Evolutionary conservation across 768 basidiomycete genomes (phyloP).

Genomic region (Boletus fagicola): DNA sequence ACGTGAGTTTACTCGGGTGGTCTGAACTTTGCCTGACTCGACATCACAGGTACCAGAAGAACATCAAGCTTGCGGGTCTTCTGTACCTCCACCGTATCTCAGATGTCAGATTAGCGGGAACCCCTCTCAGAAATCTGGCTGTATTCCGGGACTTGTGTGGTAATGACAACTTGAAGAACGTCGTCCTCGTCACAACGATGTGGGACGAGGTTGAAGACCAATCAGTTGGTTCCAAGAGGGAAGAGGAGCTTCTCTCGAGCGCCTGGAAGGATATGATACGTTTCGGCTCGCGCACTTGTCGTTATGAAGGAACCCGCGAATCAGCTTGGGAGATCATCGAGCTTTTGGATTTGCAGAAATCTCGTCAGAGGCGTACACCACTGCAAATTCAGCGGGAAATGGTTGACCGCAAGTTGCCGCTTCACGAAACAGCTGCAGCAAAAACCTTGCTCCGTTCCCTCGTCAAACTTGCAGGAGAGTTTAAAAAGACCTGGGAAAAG

Average conservation of each 20-base stretch:
- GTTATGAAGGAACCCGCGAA: conserved; percentile 8
- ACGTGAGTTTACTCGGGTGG: conserved; percentile 7
- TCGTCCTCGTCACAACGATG: conserved; percentile 22
- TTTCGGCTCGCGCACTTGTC: conserved; percentile 10
- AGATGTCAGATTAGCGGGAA: conserved; percentile 11
- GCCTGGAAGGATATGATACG: conserved; percentile 18
- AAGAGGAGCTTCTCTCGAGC: conserved; percentile 8
- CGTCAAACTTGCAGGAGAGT: background rate
- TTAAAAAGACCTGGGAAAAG: conserved; percentile 7
- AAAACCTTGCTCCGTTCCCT: conserved; percentile 16
- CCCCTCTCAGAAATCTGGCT: conserved; percentile 6
- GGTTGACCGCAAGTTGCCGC: conserved; percentile 8
- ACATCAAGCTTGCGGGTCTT: conserved; percentile 12
- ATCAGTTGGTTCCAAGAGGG: conserved; percentile 7
- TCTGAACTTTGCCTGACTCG: background rate
- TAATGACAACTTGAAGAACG: conserved; percentile 8
- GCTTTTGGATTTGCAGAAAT: background rate
- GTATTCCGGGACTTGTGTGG: conserved; percentile 16
- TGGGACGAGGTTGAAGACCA: conserved; percentile 13
- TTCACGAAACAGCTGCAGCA: conserved; percentile 17
- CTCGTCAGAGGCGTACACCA: background rate
- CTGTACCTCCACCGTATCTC: conserved; percentile 17
- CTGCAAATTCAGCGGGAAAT: conserved; percentile 20
- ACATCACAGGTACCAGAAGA: conserved; percentile 5
- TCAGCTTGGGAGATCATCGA: conserved; percentile 17